Evolutionary conservation across 441 rosid genomes (phyloP).

Genomic region (Theobroma grandiflorum): DNA sequence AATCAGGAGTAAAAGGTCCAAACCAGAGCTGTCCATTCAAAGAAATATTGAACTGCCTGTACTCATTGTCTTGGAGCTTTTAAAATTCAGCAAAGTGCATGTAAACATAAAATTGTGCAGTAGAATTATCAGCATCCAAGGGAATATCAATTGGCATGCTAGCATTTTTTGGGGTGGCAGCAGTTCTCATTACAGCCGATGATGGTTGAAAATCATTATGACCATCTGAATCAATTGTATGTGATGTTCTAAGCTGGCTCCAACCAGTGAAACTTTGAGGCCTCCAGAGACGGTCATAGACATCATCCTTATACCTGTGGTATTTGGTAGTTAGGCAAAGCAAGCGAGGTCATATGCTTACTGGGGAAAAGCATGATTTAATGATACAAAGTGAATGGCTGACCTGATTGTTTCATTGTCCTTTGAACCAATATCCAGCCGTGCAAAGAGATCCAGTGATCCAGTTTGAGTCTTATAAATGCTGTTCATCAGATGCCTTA

Average conservation of each 20-base stretch:
- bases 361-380: not conserved
- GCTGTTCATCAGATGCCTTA: constrained; percentile 44
- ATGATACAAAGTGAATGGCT: not conserved
- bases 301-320: constrained; percentile 49
- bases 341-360: not conserved
- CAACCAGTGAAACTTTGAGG: not conserved
- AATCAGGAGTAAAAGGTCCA: constrained; percentile 42
- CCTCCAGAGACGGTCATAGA: constrained; percentile 50
- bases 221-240: not conserved
- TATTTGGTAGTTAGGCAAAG: not conserved
- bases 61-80: constrained; percentile 32
- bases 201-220: constrained; percentile 37
- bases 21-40: constrained; percentile 29
- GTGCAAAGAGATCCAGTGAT: constrained; percentile 28
- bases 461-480: constrained; percentile 42
- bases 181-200: constrained; percentile 44
- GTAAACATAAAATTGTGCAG: constrained; percentile 38
- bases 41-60: constrained; percentile 48
- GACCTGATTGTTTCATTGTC: constrained; percentile 47
- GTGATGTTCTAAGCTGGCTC: constrained; percentile 16
- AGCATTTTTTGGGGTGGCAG: constrained; percentile 30
- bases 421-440: constrained; percentile 38
- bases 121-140: constrained; percentile 26
- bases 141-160: constrained; percentile 31
- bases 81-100: constrained; percentile 58